Evolutionary conservation across 164 flowering plant species (phyloP).

Genomic region (Santalum album): DNA sequence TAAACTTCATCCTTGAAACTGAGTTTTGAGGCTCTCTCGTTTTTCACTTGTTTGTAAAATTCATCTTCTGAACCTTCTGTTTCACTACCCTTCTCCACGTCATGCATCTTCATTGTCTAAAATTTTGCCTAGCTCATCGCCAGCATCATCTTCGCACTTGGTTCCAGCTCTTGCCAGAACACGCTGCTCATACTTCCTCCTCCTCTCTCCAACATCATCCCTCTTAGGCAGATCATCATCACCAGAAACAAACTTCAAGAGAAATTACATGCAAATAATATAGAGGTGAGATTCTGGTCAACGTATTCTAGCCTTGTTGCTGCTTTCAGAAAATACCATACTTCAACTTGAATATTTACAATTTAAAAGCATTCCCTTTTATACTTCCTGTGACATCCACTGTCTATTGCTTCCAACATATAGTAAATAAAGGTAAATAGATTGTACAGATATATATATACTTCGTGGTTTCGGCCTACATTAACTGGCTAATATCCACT

Average conservation of each 20-base stretch:
- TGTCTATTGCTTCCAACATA: too few relatives aligned
- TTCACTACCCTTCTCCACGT: slow-evolving; percentile 13
- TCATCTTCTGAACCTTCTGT: slow-evolving; percentile 52
- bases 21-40: slow-evolving; percentile 41
- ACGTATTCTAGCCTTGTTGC: too few relatives aligned
- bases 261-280: not conserved
- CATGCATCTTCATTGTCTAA: slow-evolving; percentile 16
- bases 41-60: slow-evolving; percentile 53
- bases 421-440: too few relatives aligned
- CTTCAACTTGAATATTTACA: too few relatives aligned
- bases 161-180: slow-evolving; percentile 69
- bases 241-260: slow-evolving; percentile 60
- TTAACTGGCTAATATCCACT: too few relatives aligned
- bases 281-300: too few relatives aligned
- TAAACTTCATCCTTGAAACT: slow-evolving; percentile 51
- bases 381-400: too few relatives aligned
- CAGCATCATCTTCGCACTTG: slow-evolving; percentile 30
- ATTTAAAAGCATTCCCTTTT: too few relatives aligned
- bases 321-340: too few relatives aligned
- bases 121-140: slow-evolving; percentile 17
- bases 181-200: slow-evolving; percentile 70
- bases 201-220: slow-evolving; percentile 91
- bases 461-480: too few relatives aligned
- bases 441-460: too few relatives aligned
- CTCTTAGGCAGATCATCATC: slow-evolving; percentile 84